Base-by-base conservation (phyloP, 1,139 yeast species). In the Taphrina wiesneri region DNA sequence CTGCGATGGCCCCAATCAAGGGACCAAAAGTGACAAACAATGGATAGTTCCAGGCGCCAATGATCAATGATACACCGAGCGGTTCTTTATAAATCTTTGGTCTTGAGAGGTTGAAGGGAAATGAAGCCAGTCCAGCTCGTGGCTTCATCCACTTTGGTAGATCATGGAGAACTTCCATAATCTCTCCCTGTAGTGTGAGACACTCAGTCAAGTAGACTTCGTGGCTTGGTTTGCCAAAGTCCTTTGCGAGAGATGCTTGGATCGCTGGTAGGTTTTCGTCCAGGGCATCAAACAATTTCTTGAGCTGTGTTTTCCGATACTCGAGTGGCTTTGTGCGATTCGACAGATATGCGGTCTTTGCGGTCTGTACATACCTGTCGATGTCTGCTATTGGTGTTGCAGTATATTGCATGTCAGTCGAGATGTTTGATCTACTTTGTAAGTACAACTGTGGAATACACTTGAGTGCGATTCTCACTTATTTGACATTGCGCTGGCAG, bases 1-100 rank as follows among this genome's bases (percentile, higher is more conserved):
- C 91, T 1, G 96, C 91, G 72, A 93, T 79, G 0, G 97, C 97
- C 34, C 90, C 90, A 46, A 86, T 81, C 21, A 92, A 74, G 0
- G 97, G 91, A 17, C 84, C 80, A 28, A 91, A 70, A 0, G 90
- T 74, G 70, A 92, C 78, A 51, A 83, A 70, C 64, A 89, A 76
- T 0, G 99, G 99, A 75, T 87, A 93, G 77, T 92, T 92, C 83
- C 89, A 92, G 0, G 98, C 61, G 15, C 63, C 65, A 23, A 66
- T 66, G 25, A 62, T 62, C 32, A 66, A 34, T 3, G 63, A 43
- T 5, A 62, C 68, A 28, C 68, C 65, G 15, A 53, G 32, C 2
- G 65, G 65, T 17, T 53, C 57, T 43, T 62, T 62, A 23, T 45
- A 47, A 30, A 62, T 53, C 30, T 53, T 19, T 6, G 60, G 60